A percentile compares a stretch with the other conserved stretches of the same genome.
Evolutionary conservation across 805 yeast species (phyloP).

Genomic region (Brettanomyces naardenensis): DNA sequence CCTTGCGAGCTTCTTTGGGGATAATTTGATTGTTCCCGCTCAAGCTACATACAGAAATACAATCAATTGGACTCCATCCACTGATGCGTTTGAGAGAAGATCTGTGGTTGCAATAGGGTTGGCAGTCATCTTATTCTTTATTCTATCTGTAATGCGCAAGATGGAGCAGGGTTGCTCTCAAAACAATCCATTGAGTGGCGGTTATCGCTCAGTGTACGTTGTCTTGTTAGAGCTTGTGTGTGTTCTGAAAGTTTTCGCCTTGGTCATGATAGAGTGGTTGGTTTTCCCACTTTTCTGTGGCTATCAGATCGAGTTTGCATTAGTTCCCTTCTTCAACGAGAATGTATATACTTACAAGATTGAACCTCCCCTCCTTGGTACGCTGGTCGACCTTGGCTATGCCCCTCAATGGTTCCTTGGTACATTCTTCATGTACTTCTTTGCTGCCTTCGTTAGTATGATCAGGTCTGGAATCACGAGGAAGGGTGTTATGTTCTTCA

Average conservation of each 20-base stretch:
- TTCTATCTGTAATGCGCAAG: slow-evolving; percentile 14
- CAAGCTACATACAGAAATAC: slow-evolving; percentile 10
- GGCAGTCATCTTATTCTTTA: slow-evolving; percentile 3
- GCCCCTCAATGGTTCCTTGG: slow-evolving; percentile 55
- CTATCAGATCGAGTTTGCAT: slow-evolving; percentile 57
- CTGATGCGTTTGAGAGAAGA: slow-evolving; percentile 12
- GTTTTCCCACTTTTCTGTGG: slow-evolving; percentile 88
- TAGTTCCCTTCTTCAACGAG: slow-evolving; percentile 45
- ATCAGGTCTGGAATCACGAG: slow-evolving; percentile 64
- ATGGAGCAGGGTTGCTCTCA: slow-evolving; percentile 25
- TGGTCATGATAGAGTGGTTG: slow-evolving; percentile 74
- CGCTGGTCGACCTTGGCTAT: not conserved
- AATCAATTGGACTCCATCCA: slow-evolving; percentile 17
- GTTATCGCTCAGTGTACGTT: slow-evolving; percentile 42
- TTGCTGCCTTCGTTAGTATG: slow-evolving; percentile 85
- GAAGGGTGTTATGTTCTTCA: slow-evolving; percentile 84
- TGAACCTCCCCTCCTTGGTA: slow-evolving; percentile 5
- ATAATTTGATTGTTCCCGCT: slow-evolving; percentile 7
- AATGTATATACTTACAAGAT: slow-evolving; percentile 10
- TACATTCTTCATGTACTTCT: slow-evolving; percentile 76
- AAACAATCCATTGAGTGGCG: slow-evolving; percentile 39
- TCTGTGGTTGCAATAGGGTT: slow-evolving; percentile 16
- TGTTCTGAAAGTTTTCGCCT: slow-evolving; percentile 64
- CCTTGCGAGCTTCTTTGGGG: slow-evolving; percentile 3
- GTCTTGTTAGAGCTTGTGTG: slow-evolving; percentile 46